A percentile compares a stretch with the other conserved stretches of the same genome.
phyloP scores from a whole-genome alignment of 2,329 filamentous ascomycete genomes.

The Pseudogymnoascus destructans region DNA sequence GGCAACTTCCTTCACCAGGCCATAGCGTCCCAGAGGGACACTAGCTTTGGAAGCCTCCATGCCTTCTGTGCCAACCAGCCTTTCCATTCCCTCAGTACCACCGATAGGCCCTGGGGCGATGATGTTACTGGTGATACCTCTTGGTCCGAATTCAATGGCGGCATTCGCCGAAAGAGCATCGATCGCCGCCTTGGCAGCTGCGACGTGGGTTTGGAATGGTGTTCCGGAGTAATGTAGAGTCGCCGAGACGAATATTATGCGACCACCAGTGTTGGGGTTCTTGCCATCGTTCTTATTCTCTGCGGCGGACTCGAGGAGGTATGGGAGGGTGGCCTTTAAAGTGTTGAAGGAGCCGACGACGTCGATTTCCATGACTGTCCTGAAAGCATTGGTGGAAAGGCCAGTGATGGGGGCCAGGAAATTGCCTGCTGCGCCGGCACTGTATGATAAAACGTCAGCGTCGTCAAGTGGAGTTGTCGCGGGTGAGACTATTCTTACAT shows the following conservation, averaged over 20 bases:
- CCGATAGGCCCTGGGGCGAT: slow-evolving; percentile 79
- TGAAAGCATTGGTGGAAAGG: slow-evolving; percentile 82
- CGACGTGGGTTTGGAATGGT: slow-evolving; percentile 79
- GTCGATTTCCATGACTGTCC: slow-evolving; percentile 91
- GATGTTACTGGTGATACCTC: slow-evolving; percentile 75
- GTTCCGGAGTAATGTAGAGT: slow-evolving; percentile 83
- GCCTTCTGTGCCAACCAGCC: slow-evolving; percentile 31
- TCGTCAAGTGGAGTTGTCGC: not conserved
- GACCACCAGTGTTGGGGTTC: slow-evolving; percentile 50
- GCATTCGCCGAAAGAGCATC: slow-evolving; percentile 72
- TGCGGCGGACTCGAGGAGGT: slow-evolving; percentile 62
- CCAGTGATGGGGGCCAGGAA: slow-evolving; percentile 78
- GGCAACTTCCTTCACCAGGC: slow-evolving; percentile 73
- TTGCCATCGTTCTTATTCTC: slow-evolving; percentile 45
- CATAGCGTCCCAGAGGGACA: slow-evolving; percentile 65
- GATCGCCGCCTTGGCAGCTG: slow-evolving; percentile 80
- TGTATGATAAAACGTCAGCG: slow-evolving; percentile 27
- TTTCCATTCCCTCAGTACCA: slow-evolving; percentile 68
- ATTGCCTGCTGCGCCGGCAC: slow-evolving; percentile 89
- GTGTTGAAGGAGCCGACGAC: slow-evolving; percentile 90
- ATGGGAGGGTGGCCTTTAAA: slow-evolving; percentile 76
- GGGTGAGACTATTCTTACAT: slow-evolving; percentile 45
- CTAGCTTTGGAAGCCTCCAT: slow-evolving; percentile 23
- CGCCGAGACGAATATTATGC: slow-evolving; percentile 81
- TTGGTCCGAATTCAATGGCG: slow-evolving; percentile 79